These are phyloP conservation scores for Neopestalotiopsis sp. DNA, from an alignment of 2,329 filamentous ascomycete genomes.

Conservation along the genomic window DNA sequence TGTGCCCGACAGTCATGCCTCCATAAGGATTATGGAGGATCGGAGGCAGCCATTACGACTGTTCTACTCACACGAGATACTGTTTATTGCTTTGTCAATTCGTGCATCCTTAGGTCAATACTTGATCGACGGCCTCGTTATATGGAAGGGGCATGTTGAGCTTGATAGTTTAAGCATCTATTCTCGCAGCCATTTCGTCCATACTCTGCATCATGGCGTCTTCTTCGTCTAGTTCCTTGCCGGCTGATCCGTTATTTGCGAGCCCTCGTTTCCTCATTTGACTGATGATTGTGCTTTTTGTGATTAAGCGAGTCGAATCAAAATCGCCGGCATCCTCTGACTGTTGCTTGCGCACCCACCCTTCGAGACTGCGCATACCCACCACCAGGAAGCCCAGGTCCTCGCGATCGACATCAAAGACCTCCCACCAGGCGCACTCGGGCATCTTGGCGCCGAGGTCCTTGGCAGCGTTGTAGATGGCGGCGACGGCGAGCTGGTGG, in stretches of 20 bases:
- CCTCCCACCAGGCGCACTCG: conserved; percentile 92
- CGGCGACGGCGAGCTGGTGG: conserved; percentile 80
- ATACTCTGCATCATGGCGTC: conserved; percentile 20
- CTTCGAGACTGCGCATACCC: conserved; percentile 78
- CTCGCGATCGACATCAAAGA: conserved; percentile 94
- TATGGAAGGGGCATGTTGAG: background rate
- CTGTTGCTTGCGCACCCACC: conserved; percentile 64
- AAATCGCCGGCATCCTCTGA: conserved; percentile 58
- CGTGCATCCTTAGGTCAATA: background rate
- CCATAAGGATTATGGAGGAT: background rate
- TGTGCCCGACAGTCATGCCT: background rate
- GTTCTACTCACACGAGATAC: no score
- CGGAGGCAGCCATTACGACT: no score
- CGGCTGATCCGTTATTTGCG: conserved; percentile 26
- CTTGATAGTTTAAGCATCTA: conserved; percentile 4
- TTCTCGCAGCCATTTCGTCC: conserved; percentile 19
- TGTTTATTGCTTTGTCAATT: background rate
- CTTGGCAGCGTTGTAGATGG: conserved; percentile 86
- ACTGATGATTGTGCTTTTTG: conserved; percentile 58
- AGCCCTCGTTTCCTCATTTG: conserved; percentile 63
- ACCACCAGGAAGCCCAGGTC: conserved; percentile 93
- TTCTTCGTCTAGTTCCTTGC: conserved; percentile 19
- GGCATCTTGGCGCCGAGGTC: conserved; percentile 81
- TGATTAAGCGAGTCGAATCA: conserved; percentile 56
- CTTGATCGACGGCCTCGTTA: background rate